These are phyloP conservation scores for Colletotrichum endophyticum DNA, from an alignment of 2,329 filamentous ascomycete species.

Conservation along the genomic window DNA sequence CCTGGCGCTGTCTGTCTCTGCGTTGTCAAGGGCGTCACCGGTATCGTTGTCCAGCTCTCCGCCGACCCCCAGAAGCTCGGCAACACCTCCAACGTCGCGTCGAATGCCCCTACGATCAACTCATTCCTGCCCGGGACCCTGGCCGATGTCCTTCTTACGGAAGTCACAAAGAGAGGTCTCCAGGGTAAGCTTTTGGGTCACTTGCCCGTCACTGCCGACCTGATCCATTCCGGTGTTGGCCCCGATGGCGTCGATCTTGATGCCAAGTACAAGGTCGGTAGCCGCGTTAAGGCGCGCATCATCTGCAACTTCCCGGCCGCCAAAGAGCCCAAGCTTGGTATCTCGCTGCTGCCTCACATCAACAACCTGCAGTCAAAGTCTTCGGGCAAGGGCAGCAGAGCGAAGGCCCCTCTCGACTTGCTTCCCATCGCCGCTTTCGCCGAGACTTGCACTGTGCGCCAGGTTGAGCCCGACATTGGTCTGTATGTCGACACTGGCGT, in stretches of 20 bases:
- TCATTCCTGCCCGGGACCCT: conserved; percentile 91
- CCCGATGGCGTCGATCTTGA: conserved; percentile 72
- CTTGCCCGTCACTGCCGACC: conserved; percentile 87
- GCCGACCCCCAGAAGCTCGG: conserved; percentile 73
- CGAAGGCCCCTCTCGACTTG: conserved; percentile 56
- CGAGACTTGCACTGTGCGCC: conserved; percentile 78
- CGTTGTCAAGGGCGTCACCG: conserved; percentile 76
- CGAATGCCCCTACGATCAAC: conserved; percentile 84
- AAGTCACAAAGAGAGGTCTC: conserved; percentile 76
- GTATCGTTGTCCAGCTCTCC: conserved; percentile 87
- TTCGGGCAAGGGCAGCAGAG: conserved; percentile 43
- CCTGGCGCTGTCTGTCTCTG: conserved; percentile 87
- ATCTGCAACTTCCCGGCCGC: conserved; percentile 85
- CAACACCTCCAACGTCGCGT: conserved; percentile 68
- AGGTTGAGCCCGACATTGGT: conserved; percentile 81
- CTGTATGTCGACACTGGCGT: conserved; percentile 76
- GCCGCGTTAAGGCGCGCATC: conserved; percentile 84
- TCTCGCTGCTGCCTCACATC: conserved; percentile 89
- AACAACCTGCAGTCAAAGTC: conserved; percentile 63
- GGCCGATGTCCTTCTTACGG: conserved; percentile 82
- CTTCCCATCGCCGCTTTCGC: conserved; percentile 78
- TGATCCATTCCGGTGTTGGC: conserved; percentile 84
- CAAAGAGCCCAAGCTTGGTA: conserved; percentile 81
- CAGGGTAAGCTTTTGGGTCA: conserved; percentile 91
- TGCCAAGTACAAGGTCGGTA: conserved; percentile 81